Conservation (phyloP, 805 yeast species). For the Cyberlindnera meyerae region DNA sequence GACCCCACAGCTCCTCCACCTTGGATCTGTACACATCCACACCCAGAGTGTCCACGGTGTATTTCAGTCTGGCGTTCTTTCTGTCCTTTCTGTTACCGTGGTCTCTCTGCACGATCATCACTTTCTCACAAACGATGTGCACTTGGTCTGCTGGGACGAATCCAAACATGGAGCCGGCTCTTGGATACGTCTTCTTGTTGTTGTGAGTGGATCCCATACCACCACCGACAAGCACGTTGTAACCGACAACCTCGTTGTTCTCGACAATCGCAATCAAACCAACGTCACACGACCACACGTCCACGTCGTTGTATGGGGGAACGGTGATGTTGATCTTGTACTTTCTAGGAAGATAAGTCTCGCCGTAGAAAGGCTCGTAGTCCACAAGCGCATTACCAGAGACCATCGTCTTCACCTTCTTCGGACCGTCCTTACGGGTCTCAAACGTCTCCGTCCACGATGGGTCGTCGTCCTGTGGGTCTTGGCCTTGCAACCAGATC, state of each 20-base stretch:
- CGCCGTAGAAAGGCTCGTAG: slow-evolving; percentile 84
- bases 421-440: slow-evolving; percentile 68
- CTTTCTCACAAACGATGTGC: slow-evolving; percentile 77
- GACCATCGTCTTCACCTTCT: slow-evolving; percentile 74
- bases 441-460: slow-evolving; percentile 64
- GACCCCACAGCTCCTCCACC: slow-evolving; percentile 82
- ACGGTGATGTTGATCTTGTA: slow-evolving; percentile 92
- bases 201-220: slow-evolving; percentile 99
- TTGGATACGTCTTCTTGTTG: slow-evolving; percentile 93
- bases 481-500: slow-evolving; percentile 89
- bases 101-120: slow-evolving; percentile 93
- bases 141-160: slow-evolving; percentile 64
- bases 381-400: slow-evolving; percentile 82
- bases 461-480: slow-evolving; percentile 57
- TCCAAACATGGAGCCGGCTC: slow-evolving; percentile 88
- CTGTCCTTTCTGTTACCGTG: slow-evolving; percentile 92
- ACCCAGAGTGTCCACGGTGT: slow-evolving; percentile 93
- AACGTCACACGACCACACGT: slow-evolving; percentile 92
- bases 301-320: slow-evolving; percentile 96
- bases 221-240: slow-evolving; percentile 90
- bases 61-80: slow-evolving; percentile 96
- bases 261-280: slow-evolving; percentile 86
- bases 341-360: slow-evolving; percentile 88
- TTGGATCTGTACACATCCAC: slow-evolving; percentile 72
- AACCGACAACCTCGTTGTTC: slow-evolving; percentile 62